These are phyloP conservation scores for Bryoerythrophyllum caledonicum DNA, from an alignment of 225 moss, liverwort and hornwort species.

Conservation along the genomic window DNA sequence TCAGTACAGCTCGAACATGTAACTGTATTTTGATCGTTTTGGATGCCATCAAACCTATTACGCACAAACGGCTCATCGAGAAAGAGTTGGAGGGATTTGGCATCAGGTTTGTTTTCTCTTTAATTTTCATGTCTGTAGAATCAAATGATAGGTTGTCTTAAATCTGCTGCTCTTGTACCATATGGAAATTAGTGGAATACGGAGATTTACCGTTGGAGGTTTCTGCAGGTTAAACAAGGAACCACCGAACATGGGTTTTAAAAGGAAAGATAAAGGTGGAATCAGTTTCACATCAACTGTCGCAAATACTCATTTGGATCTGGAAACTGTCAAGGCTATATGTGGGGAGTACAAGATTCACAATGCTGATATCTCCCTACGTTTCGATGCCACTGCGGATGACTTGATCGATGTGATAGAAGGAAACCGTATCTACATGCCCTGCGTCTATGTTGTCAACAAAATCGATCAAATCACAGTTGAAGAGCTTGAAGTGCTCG, in stretches of 20 bases:
- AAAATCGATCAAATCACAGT: slow-evolving; percentile 86
- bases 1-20: slow-evolving; percentile 83
- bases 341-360: slow-evolving; percentile 89
- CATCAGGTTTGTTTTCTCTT: slow-evolving; percentile 47
- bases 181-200: background rate
- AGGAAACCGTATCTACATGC: slow-evolving; percentile 89
- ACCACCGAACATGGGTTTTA: slow-evolving; percentile 76
- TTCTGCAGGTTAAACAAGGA: slow-evolving; percentile 59
- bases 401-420: slow-evolving; percentile 87
- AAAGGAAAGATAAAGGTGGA: slow-evolving; percentile 86
- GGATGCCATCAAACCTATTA: slow-evolving; percentile 91
- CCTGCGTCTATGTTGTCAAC: slow-evolving; percentile 84
- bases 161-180: background rate
- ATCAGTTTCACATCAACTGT: slow-evolving; percentile 82
- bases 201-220: slow-evolving; percentile 1
- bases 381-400: slow-evolving; percentile 83
- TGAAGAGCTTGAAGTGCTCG: slow-evolving; percentile 80
- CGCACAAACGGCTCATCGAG: slow-evolving; percentile 84
- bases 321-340: slow-evolving; percentile 86
- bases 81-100: slow-evolving; percentile 92
- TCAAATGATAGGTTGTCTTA: background rate
- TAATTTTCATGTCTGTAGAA: background rate
- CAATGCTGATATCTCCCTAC: slow-evolving; percentile 82
- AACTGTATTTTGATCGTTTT: slow-evolving; percentile 84
- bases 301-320: slow-evolving; percentile 62